Conservation (phyloP, 2,329 filamentous ascomycete species). For the Acarospora socialis region DNA sequence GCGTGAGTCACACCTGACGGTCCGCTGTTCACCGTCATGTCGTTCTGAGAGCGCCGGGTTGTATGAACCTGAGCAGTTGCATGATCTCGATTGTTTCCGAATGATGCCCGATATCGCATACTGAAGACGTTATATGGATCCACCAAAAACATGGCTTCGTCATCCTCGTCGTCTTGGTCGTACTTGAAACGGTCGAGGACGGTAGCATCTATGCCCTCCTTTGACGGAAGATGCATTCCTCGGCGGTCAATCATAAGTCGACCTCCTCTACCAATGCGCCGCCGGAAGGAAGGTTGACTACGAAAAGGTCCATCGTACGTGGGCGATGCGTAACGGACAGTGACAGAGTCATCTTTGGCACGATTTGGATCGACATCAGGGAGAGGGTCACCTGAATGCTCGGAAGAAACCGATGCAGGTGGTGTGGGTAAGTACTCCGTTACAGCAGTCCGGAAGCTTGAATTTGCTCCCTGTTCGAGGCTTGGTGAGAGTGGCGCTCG, state of each 20-base stretch:
- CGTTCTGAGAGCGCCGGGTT: no score
- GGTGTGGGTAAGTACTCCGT: conserved; percentile 48
- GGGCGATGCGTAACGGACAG: conserved; percentile 27
- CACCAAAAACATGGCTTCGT: conserved; percentile 57
- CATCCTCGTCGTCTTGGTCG: conserved; percentile 71
- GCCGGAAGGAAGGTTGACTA: conserved; percentile 53
- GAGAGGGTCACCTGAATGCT: conserved; percentile 27
- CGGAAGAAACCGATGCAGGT: conserved; percentile 34
- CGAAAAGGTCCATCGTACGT: conserved; percentile 24
- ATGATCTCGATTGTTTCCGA: no score
- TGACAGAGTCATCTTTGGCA: conserved; percentile 24
- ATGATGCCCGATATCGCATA: conserved; percentile 41
- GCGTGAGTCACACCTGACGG: no score
- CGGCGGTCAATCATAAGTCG: conserved; percentile 80
- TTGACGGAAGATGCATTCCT: conserved; percentile 43
- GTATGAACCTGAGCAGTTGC: no score
- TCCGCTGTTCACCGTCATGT: no score
- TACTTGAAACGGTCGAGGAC: conserved; percentile 67
- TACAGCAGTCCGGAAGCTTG: conserved; percentile 56
- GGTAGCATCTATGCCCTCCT: conserved; percentile 32
- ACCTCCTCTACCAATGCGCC: conserved; percentile 71
- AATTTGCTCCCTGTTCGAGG: conserved; percentile 46
- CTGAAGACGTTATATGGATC: conserved; percentile 51
- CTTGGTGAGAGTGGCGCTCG: conserved; percentile 71
- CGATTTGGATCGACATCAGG: conserved; percentile 21